Evolutionary conservation across 23 red algal species (phyloP), one percentile per base, ranked within the genome.

Genomic region (Gracilaria domingensis): DNA sequence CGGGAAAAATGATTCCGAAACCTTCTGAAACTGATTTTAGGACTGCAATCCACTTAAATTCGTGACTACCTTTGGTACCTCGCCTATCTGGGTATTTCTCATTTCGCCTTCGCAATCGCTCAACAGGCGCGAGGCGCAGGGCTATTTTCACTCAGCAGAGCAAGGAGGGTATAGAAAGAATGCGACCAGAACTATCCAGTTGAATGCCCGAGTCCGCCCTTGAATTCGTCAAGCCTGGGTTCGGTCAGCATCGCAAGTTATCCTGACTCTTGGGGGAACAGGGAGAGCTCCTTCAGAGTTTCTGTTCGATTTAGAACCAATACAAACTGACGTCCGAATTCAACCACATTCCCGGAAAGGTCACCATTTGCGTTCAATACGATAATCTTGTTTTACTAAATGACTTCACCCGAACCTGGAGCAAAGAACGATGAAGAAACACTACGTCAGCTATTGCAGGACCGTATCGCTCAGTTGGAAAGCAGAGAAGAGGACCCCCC

Each of bases 391-490:
- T 6, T 30, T 29, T 62, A 2, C 64, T 70, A 44, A 48, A 88
- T 88, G 84, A 88, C 84, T 76, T 88, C 84, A 50, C 59, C 84
- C 11, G 64, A 88, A 21, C 67, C 84, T 6, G 66, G 17, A 28
- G 50, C 70, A 16, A 78, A 40, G 48, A 88, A 75, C 25, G 66
- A 88, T 47, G 84, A 88, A 75, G 84, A 88, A 58, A 88, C 65
- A 53, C 48, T 88, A 24, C 59, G 66, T 26, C 66, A 88, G 38
- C 67, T 88, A 29, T 88, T 88, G 57, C 66, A 53, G 36, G 84
- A 88, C 66, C 84, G 84, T 14, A 88, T 88, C 44, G 84, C 84
- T 11, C 84, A 88, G 70, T 25, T 88, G 69, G 84, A 88, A 45
- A 88, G 84, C 45, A 64, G 84, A 60, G 67, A 88, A 48, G 84